Percentiles rank a stretch among this genome's conserved stretches.
Conservation (phyloP, 208 protist species). For the Phytomonas francai region DNA sequence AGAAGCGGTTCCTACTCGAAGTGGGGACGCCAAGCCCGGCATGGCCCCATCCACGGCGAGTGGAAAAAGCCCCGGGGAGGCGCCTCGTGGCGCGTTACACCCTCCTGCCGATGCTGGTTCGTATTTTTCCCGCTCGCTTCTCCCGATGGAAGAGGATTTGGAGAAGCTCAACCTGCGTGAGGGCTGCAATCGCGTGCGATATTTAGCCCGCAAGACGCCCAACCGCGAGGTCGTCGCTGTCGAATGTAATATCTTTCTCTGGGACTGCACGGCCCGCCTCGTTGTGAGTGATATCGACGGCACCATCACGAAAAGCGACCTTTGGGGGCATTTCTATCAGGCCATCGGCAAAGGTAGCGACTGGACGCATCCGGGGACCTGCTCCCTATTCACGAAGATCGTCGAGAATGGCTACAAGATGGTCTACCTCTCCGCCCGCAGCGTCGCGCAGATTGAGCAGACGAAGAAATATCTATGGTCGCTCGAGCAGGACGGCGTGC, state of each 20-base stretch:
- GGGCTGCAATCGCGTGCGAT: slow-evolving; percentile 89
- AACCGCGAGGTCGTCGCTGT: slow-evolving; percentile 56
- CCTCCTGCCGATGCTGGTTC: background rate
- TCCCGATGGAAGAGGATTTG: slow-evolving; percentile 87
- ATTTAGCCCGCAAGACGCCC: slow-evolving; percentile 71
- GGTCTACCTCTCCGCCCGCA: slow-evolving; percentile 87
- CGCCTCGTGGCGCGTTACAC: too few relatives aligned
- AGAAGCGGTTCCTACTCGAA: too few relatives aligned
- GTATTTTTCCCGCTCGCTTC: slow-evolving; percentile 65
- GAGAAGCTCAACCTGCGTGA: slow-evolving; percentile 76
- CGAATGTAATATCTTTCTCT: slow-evolving; percentile 91
- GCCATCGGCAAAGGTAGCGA: slow-evolving; percentile 81
- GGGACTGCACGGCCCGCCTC: slow-evolving; percentile 85
- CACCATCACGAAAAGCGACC: slow-evolving; percentile 97
- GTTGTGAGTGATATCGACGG: slow-evolving; percentile 98
- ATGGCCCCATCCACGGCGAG: too few relatives aligned
- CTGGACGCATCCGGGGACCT: slow-evolving; percentile 95
- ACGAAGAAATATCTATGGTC: slow-evolving; percentile 81
- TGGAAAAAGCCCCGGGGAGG: too few relatives aligned
- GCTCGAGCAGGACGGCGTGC: slow-evolving; percentile 64
- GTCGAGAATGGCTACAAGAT: slow-evolving; percentile 93
- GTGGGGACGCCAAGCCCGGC: too few relatives aligned
- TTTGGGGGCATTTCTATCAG: slow-evolving; percentile 93
- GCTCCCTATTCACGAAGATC: slow-evolving; percentile 91
- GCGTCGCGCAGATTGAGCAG: slow-evolving; percentile 77